Base-by-base conservation (phyloP, 176 grass and related monocot genomes). In the maize (Zea mays) region DNA sequence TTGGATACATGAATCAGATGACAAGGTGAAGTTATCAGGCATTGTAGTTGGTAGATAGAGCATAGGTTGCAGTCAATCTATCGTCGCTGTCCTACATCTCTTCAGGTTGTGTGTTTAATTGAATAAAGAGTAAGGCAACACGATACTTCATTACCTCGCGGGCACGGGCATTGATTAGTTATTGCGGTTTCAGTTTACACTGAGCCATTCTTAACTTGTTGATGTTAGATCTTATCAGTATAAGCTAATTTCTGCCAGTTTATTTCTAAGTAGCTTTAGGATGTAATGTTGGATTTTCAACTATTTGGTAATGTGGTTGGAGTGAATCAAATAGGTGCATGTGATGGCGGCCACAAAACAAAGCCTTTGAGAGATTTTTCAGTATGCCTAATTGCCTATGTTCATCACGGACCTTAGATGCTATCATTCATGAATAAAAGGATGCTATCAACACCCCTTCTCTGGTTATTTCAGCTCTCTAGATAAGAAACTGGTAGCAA, bases 201-300 rank as follows among this genome's bases (percentile, higher is more conserved):
- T 52, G 16, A 40, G 11, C 48, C 9, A 10, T 56, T 38, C 12
- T 48, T 41, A 16, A 34, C 36, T 64, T 7, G 16, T 17, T 0
- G 12, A 45, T 83, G 33, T 56, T 46, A 75, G 61, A 72, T 81
- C 52, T 69, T 14, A 55, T 55, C 17, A 67, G 5, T 59, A 12
- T 37, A 46, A 43, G 17, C 46, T 81, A 17, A 10, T 8, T 62
- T 46, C 35, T 12, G 3, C 54, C 40, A 39, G 68, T 41, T 42
- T 80, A 13, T 57, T 56, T 59, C 35, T 49, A 27, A 40, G 42
- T 35, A 65, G 36, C 57, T 36, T 71, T 34, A 41, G n/a, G 39
- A 41, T 80, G 69, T 43, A 51, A 44, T 44, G 60, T 67, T 62
- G 41, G 19, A 58, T 34, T 73, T 10, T 47, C n/a, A 1, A 62